These are phyloP conservation scores for Trichaptum fuscoviolaceum DNA, from an alignment of 768 basidiomycete genomes.

Conservation along the genomic window DNA sequence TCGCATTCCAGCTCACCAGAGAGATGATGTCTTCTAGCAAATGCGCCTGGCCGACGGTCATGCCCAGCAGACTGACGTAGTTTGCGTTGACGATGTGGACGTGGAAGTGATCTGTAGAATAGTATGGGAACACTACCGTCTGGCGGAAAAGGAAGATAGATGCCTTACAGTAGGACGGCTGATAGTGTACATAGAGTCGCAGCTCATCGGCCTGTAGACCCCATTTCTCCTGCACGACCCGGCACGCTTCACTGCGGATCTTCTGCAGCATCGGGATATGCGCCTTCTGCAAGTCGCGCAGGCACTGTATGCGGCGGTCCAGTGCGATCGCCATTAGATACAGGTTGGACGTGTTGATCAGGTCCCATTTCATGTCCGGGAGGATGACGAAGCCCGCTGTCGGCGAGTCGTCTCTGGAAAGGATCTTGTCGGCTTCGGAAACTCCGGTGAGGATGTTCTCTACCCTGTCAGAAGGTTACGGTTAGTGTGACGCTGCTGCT, in stretches of 20 bases:
- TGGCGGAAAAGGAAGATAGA: neutral
- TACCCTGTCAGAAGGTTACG: no score
- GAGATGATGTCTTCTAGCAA: constrained; percentile 89
- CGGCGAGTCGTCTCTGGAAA: constrained; percentile 50
- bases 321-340: constrained; percentile 81
- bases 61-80: constrained; percentile 55
- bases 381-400: constrained; percentile 67
- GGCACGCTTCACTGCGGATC: constrained; percentile 53
- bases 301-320: constrained; percentile 53
- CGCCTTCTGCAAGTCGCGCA: constrained; percentile 65
- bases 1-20: constrained; percentile 55
- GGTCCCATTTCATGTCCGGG: constrained; percentile 98
- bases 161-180: constrained; percentile 87
- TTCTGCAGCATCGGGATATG: constrained; percentile 66
- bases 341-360: constrained; percentile 62
- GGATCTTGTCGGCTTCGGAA: constrained; percentile 69
- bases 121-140: neutral
- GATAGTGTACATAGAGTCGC: constrained; percentile 88
- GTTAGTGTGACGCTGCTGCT: neutral
- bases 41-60: constrained; percentile 88
- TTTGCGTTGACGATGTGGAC: constrained; percentile 85
- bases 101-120: constrained; percentile 78
- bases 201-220: constrained; percentile 56
- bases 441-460: constrained; percentile 73
- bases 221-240: constrained; percentile 58